Evolutionary conservation across 2,329 filamentous ascomycete species (phyloP), one percentile per base, ranked within the genome.

Genomic region (Alternaria gaisen): DNA sequence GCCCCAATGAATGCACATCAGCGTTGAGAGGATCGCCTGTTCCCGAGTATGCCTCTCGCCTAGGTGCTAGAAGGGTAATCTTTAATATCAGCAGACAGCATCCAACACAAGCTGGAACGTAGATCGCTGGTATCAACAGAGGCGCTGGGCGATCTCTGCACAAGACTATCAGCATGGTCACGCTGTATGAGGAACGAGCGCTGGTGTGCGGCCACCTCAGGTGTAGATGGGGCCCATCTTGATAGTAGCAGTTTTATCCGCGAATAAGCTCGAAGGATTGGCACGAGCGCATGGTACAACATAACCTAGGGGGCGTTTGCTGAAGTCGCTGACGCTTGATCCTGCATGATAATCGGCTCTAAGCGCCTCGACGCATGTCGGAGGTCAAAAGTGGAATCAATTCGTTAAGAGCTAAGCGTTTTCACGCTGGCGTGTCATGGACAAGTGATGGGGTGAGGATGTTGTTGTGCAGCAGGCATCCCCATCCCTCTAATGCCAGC

Each of bases 281-380:
- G 36, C 43, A 24, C 7, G 42, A 47, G 53, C 18, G 48, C 46
- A 50, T 53, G 16, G 55, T 34, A 18, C 47, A 53, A 18, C 20
- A 57, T 41, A n/a, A 28, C 40, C 20, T 50, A 53, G 26, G 47
- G n/a, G 47, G 53, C 53, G 34, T 32, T 56, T 56, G 53, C 53
- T 48, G 43, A 42, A 24, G 55, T 43, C n/a, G 54, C 40, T 40
- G 34, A 50, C 24, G 34, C 24, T 3, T 12, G 43, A 53, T 44
- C 28, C 38, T 40, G 54, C 58, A 58, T 48, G 28, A 20, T 6
- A 44, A 28, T 34, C 24, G n/a, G 22, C 36, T 24, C 34, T 12
- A 53, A 51, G 41, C 53, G 41, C 34, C 32, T 41, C 53, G 22
- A 11, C 14, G 20, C 22, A 50, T 38, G 20, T 14, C 12, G 6